phyloP scores from a whole-genome alignment of 257 asterid species.

The Salvia hispanica region DNA sequence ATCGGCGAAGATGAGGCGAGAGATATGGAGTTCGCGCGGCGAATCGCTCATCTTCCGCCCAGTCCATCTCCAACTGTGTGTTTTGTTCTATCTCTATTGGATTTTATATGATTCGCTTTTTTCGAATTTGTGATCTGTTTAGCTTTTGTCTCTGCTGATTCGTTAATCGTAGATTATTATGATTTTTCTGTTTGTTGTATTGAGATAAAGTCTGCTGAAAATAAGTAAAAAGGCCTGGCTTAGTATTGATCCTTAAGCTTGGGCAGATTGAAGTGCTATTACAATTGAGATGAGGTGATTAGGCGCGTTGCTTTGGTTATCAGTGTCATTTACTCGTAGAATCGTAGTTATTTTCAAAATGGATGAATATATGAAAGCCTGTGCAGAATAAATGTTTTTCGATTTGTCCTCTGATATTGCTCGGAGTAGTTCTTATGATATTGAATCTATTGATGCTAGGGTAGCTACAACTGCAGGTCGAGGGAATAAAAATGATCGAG shows the following conservation, averaged over 20 bases:
- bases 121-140: background rate
- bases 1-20: constrained; percentile 47
- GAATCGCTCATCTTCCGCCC: constrained; percentile 33
- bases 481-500: constrained; percentile 37
- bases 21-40: constrained; percentile 47
- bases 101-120: constrained; percentile 2
- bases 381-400: constrained; percentile 45
- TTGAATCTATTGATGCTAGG: constrained; percentile 20
- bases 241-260: background rate
- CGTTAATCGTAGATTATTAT: background rate
- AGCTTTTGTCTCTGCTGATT: constrained; percentile 11
- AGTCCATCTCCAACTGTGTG: constrained; percentile 41
- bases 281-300: constrained; percentile 1
- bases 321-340: constrained; percentile 4
- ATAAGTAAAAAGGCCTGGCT: background rate
- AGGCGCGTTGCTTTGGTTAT: background rate
- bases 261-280: background rate
- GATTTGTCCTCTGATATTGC: constrained; percentile 24
- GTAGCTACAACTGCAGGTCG: constrained; percentile 23
- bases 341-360: constrained; percentile 4
- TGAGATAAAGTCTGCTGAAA: background rate
- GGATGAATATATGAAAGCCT: background rate
- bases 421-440: constrained; percentile 39
- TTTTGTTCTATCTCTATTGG: background rate
- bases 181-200: constrained; percentile 13